phyloP scores from a whole-genome alignment of 2,329 filamentous ascomycete species.

The Beauveria sp. region DNA sequence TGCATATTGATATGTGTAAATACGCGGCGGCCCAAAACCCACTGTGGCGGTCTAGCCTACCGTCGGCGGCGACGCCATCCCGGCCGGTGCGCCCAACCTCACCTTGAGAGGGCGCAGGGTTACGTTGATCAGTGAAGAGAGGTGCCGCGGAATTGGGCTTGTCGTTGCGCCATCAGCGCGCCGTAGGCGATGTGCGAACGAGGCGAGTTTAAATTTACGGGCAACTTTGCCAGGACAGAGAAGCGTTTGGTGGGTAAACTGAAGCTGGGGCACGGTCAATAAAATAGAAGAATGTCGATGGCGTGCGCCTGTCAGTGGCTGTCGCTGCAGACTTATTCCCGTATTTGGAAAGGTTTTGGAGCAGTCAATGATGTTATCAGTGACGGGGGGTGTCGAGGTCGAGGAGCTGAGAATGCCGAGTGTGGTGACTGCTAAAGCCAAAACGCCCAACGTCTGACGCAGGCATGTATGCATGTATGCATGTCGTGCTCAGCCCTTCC shows the following conservation, averaged over 20 bases:
- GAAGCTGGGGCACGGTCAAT: neutral
- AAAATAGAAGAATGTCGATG: neutral
- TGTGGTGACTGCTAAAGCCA: neutral
- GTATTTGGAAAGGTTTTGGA: neutral
- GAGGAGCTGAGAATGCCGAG: neutral
- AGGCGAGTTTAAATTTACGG: no score
- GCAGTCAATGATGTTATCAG: neutral
- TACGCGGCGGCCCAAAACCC: neutral
- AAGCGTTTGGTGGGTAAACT: neutral
- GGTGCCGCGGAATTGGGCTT: neutral
- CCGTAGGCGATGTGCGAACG: neutral
- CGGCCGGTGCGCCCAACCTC: neutral
- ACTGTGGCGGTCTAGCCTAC: neutral
- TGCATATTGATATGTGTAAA: neutral
- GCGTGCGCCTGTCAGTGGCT: neutral
- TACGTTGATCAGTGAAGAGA: neutral
- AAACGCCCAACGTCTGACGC: neutral
- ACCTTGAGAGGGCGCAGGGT: neutral
- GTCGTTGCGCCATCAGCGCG: neutral
- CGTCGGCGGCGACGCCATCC: neutral
- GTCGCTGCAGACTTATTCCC: neutral
- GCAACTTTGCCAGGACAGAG: no score
- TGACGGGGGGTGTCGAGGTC: neutral
- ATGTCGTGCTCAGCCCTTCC: slow-evolving; percentile 7
- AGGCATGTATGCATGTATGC: slow-evolving; percentile 3